phyloP scores from a whole-genome alignment of 139 green algal species.

The Microglena sp. region DNA sequence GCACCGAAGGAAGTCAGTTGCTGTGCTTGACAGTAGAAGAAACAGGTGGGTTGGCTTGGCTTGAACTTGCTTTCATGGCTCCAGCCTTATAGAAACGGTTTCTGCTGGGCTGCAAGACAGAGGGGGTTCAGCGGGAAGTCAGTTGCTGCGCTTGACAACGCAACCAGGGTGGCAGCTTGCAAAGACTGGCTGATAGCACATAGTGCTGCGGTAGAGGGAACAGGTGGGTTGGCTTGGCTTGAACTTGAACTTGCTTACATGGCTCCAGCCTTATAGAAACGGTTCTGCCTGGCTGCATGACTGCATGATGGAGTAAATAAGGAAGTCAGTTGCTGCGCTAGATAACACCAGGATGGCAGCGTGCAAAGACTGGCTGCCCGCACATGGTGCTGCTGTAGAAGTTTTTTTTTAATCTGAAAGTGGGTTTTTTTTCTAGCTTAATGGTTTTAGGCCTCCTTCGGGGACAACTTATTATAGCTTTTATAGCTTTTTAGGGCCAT shows the following conservation, averaged over 20 bases:
- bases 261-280: too few relatives aligned
- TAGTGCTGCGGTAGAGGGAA: conserved; percentile 34
- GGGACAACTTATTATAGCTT: too few relatives aligned
- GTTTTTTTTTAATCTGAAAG: conserved; percentile 14
- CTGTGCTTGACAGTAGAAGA: too few relatives aligned
- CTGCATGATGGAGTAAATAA: conserved; percentile 11
- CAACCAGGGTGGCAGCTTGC: conserved; percentile 15
- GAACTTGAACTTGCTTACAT: too few relatives aligned
- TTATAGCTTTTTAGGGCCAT: too few relatives aligned
- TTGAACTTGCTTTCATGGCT: too few relatives aligned
- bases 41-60: too few relatives aligned
- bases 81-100: too few relatives aligned
- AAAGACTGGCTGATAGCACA: conserved; percentile 40
- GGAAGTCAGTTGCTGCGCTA: conserved; percentile 22
- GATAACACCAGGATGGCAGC: conserved; percentile 6
- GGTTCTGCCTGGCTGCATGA: conserved; percentile 45
- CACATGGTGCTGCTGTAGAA: conserved; percentile 43
- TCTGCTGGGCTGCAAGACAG: conserved; percentile 41
- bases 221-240: conserved; percentile 16
- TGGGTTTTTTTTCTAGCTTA: too few relatives aligned
- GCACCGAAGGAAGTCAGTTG: too few relatives aligned
- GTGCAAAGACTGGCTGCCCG: conserved; percentile 35
- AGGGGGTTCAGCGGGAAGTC: conserved; percentile 23
- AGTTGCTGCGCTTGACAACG: conserved; percentile 8
- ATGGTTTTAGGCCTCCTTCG: too few relatives aligned